Evolutionary conservation across 768 basidiomycete species (phyloP).

Genomic region (Cystofilobasidium macerans): DNA sequence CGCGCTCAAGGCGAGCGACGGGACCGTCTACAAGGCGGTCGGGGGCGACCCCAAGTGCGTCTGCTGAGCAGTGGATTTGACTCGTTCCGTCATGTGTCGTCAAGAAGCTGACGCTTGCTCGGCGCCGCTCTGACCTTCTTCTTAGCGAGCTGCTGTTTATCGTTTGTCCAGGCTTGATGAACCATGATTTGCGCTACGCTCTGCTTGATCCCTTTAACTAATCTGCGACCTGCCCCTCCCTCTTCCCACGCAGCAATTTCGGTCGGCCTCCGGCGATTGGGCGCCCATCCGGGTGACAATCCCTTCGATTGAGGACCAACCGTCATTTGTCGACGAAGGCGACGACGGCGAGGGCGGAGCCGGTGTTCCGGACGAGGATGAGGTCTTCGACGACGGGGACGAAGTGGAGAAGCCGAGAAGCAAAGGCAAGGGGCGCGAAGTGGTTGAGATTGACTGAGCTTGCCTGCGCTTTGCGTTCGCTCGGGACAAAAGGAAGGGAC

Average conservation of each 20-base stretch:
- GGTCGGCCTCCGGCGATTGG: not conserved
- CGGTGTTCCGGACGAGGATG: not conserved
- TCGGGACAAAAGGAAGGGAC: not conserved
- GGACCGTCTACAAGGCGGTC: not conserved
- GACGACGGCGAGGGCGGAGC: not conserved
- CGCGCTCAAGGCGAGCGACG: not conserved
- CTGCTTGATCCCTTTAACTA: not conserved
- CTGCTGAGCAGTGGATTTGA: not conserved
- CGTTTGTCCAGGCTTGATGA: not conserved
- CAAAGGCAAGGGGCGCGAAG: not conserved
- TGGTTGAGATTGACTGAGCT: not conserved
- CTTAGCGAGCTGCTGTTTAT: not conserved
- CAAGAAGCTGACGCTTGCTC: not conserved
- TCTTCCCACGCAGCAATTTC: not conserved
- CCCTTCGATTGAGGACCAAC: constrained; percentile 1
- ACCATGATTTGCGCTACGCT: no score
- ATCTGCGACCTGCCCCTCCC: not conserved
- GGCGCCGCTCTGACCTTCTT: not conserved
- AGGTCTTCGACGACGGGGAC: not conserved
- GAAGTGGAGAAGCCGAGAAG: not conserved
- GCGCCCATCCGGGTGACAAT: not conserved
- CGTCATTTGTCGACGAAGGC: not conserved
- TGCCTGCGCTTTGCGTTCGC: not conserved
- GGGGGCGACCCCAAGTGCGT: not conserved
- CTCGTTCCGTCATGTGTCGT: not conserved